Conservation (phyloP, 1,284 basidiomycete species). For the Cerrena zonata region DNA sequence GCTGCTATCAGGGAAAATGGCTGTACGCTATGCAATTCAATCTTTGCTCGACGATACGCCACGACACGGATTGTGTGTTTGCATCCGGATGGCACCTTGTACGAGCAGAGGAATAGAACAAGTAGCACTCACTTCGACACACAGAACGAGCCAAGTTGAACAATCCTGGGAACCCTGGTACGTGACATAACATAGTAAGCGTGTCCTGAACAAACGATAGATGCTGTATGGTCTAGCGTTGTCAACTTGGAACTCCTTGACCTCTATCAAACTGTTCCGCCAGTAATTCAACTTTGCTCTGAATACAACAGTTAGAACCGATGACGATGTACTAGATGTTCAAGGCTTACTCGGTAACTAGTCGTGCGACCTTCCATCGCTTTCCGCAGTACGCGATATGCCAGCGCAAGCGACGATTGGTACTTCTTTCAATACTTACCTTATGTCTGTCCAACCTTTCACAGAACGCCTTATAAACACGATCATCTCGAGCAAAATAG, state of each 20-base stretch:
- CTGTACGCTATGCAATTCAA: conserved; percentile 16
- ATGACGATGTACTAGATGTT: not conserved
- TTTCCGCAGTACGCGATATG: conserved; percentile 58
- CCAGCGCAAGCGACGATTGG: conserved; percentile 60
- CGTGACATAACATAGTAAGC: not conserved
- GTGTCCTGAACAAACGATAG: not conserved
- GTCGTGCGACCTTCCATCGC: conserved; percentile 60
- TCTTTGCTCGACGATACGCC: conserved; percentile 80
- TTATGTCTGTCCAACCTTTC: conserved; percentile 54
- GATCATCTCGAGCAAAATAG: conserved; percentile 77
- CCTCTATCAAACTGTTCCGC: conserved; percentile 57
- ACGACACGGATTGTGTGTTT: conserved; percentile 52
- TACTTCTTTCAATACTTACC: conserved; percentile 41
- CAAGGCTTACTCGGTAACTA: conserved; percentile 53
- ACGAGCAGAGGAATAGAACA: conserved; percentile 47
- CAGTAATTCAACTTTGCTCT: conserved; percentile 65
- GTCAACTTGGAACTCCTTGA: conserved; percentile 4
- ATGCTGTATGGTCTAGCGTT: not conserved
- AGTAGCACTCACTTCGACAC: conserved; percentile 1
- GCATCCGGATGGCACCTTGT: conserved; percentile 73
- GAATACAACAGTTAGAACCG: conserved; percentile 12
- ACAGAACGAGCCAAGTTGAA: too few species aligned
- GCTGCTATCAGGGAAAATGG: too few species aligned
- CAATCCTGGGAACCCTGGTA: not conserved
- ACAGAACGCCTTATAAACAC: conserved; percentile 66